A percentile compares a stretch with the other conserved stretches of the same genome.
Conservation (phyloP, 2,329 filamentous ascomycete species). For the Ophiognomonia clavigignenti-juglandacearum region DNA sequence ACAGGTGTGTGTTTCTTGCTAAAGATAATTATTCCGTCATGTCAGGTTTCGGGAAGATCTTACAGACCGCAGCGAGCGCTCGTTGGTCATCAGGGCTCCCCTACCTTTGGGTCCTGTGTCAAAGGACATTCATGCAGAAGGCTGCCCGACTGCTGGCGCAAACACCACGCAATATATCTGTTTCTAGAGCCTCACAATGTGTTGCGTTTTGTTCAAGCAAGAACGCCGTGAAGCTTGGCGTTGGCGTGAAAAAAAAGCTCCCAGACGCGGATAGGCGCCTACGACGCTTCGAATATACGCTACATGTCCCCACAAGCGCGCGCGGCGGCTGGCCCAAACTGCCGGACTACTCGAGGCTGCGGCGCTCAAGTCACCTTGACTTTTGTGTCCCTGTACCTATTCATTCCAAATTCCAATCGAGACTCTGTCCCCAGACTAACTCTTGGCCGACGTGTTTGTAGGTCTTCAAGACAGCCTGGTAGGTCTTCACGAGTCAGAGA, state of each 20-base stretch:
- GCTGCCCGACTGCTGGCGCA: constrained; percentile 1
- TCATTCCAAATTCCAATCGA: too few species aligned
- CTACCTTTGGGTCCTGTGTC: background rate
- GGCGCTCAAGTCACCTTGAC: too few species aligned
- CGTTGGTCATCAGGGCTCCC: background rate
- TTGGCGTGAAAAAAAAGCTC: background rate
- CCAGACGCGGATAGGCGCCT: background rate
- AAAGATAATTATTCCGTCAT: background rate
- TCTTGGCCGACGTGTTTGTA: too few species aligned
- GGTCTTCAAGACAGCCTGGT: too few species aligned
- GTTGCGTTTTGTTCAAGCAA: background rate
- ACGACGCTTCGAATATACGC: too few species aligned
- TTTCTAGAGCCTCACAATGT: background rate
- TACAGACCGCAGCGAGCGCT: background rate
- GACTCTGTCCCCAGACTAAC: too few species aligned
- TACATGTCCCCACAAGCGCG: too few species aligned
- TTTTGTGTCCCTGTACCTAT: too few species aligned
- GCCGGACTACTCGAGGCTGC: too few species aligned
- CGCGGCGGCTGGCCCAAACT: too few species aligned
- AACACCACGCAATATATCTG: background rate
- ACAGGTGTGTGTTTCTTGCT: background rate
- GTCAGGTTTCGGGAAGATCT: constrained; percentile 8
- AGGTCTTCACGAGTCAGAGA: too few species aligned
- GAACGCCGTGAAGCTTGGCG: background rate
- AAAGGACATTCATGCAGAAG: constrained; percentile 11